Conservation (phyloP, 176 grass and related monocot species). For the barley (Hordeum vulgare) region MorexV3_pseudomolecules_assembly NC_058522.1:555422129-555422628, state of each 20-base stretch:
- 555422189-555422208: neutral
- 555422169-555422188: neutral
- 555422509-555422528: slow-evolving; percentile 13
- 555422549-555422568: slow-evolving; percentile 17
- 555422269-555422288: neutral
- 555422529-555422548: neutral
- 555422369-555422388: neutral
- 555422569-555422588: slow-evolving; percentile 24
- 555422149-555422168: neutral
- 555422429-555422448: neutral
- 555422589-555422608: slow-evolving; percentile 18
- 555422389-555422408: neutral
- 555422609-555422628: slow-evolving; percentile 39
- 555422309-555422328: neutral
- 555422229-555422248: slow-evolving; percentile 3
- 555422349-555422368: slow-evolving; percentile 7
- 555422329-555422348: neutral
- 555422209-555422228: neutral
- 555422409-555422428: neutral
- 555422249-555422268: neutral
- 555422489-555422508: slow-evolving; percentile 17
- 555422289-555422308: slow-evolving; percentile 1
- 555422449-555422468: neutral
- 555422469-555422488: neutral
- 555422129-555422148: neutral